Conservation (phyloP, 441 rosid genomes). For the Erodium chrysanthum region DNA sequence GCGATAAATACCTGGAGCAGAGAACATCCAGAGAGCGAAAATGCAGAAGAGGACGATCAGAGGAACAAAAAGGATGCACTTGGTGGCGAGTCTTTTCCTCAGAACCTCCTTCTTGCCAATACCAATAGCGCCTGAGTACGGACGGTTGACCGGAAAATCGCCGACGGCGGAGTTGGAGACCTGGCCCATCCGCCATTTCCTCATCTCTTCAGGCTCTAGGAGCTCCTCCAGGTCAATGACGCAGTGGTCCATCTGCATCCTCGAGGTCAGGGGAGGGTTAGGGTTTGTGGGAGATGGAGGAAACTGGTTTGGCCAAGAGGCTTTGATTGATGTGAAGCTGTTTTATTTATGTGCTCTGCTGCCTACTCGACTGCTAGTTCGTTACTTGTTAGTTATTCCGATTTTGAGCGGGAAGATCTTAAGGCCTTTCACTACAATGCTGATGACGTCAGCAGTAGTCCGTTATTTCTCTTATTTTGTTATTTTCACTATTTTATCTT, state of each 20-base stretch:
- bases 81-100: constrained; percentile 18
- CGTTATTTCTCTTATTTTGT: too few relatives aligned
- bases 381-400: too few relatives aligned
- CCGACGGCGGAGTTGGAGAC: background rate
- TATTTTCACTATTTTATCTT: too few relatives aligned
- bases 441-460: too few relatives aligned
- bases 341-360: too few relatives aligned
- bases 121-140: too few relatives aligned
- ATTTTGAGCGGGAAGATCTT: background rate
- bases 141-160: too few relatives aligned
- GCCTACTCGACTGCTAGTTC: too few relatives aligned
- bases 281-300: background rate
- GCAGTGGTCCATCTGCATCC: background rate
- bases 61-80: constrained; percentile 46
- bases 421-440: background rate
- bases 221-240: background rate
- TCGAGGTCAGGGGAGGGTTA: background rate
- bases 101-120: constrained; percentile 13
- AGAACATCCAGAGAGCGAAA: constrained; percentile 56
- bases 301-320: too few relatives aligned
- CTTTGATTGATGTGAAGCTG: too few relatives aligned
- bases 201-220: background rate
- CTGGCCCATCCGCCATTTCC: background rate
- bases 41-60: constrained; percentile 34
- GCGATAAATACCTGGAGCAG: constrained; percentile 39